Evolutionary conservation across 805 yeast genomes (phyloP).

Genomic region (Spencermartinsiella europaea): DNA sequence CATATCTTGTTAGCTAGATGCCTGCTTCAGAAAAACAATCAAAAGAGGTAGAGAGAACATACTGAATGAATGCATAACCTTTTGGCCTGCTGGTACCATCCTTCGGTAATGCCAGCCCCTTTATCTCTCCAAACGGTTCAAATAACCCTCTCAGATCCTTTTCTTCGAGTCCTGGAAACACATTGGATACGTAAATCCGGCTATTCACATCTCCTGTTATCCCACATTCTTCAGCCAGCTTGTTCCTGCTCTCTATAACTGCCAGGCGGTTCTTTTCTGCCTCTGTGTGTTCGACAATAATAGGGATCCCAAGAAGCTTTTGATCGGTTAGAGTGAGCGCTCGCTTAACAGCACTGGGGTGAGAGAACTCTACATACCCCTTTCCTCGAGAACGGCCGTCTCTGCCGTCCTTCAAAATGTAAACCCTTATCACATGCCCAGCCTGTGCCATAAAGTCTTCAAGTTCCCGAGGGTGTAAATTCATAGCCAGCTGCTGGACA

Average conservation of each 20-base stretch:
- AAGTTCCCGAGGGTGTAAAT: slow-evolving; percentile 29
- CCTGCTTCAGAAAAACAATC: no score
- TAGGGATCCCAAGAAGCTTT: slow-evolving; percentile 31
- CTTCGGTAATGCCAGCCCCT: slow-evolving; percentile 79
- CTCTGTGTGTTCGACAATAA: slow-evolving; percentile 31
- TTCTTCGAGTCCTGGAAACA: slow-evolving; percentile 45
- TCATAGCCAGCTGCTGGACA: slow-evolving; percentile 33
- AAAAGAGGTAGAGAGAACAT: no score
- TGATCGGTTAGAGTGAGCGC: slow-evolving; percentile 32
- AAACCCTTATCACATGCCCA: slow-evolving; percentile 32
- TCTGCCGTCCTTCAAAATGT: slow-evolving; percentile 31
- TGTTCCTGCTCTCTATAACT: slow-evolving; percentile 10
- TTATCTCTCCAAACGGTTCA: slow-evolving; percentile 59
- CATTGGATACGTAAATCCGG: slow-evolving; percentile 29
- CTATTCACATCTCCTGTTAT: slow-evolving; percentile 1
- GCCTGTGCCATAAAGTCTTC: slow-evolving; percentile 28
- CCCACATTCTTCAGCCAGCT: slow-evolving; percentile 1
- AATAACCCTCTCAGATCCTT: slow-evolving; percentile 68
- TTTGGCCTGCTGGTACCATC: slow-evolving; percentile 84
- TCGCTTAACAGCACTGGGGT: slow-evolving; percentile 26
- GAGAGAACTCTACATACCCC: slow-evolving; percentile 32
- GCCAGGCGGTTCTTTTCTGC: slow-evolving; percentile 31
- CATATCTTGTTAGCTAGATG: slow-evolving; percentile 4
- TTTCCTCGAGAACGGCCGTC: slow-evolving; percentile 33
- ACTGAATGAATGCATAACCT: slow-evolving; percentile 81